Evolutionary conservation across 2,329 filamentous ascomycete genomes (phyloP), one percentile per base, ranked within the genome.

Genomic region (Diplodia scrobiculata): DNA sequence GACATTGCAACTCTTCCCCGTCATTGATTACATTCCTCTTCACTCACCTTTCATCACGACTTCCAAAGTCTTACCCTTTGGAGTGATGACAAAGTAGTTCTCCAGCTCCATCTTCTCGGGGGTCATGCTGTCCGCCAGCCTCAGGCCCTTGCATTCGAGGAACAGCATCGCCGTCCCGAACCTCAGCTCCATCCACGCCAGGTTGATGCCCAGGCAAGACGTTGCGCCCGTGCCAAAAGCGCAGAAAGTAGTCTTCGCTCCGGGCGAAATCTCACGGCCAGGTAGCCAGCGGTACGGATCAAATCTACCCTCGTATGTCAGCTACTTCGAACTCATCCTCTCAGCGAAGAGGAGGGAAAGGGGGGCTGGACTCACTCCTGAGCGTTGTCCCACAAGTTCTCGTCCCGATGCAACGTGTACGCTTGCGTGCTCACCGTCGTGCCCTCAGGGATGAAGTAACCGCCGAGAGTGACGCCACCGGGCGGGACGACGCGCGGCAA

Each of bases 211-310:
- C 5, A 91, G 79, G 69, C 89, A 91, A 76, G 89, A 88, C 27
- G 88, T 80, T 0, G 88, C 86, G 0, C 89, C 89, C 19, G 85
- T 88, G 1, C 88, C 86, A 73, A 91, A 91, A 0, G 88, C 87
- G 80, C 87, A 86, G 69, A 88, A 90, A 17, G 84, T 84, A 2
- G 83, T 80, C 60, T 84, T 82, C 0, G 75, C 75, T 1, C 70
- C 72, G 0, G 72, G 67, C 0, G 73, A 72, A 1, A 68, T 67
- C 7, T 73, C 72, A 52, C 65, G 50, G 36, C 36, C 36, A 2
- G 71, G 65, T 51, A 74, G 69, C 74, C 73, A 78, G 47, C 75
- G 75, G 10, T 69, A 66, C 1, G 75, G 75, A 51, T 76, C 69
- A 68, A 77, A 78, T 9, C 76, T 78, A 60, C 11, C 14, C 5